A percentile compares a stretch with the other conserved stretches of the same genome.
Conservation (phyloP, 1,284 basidiomycete species). For the Fomes fomentarius region DNA sequence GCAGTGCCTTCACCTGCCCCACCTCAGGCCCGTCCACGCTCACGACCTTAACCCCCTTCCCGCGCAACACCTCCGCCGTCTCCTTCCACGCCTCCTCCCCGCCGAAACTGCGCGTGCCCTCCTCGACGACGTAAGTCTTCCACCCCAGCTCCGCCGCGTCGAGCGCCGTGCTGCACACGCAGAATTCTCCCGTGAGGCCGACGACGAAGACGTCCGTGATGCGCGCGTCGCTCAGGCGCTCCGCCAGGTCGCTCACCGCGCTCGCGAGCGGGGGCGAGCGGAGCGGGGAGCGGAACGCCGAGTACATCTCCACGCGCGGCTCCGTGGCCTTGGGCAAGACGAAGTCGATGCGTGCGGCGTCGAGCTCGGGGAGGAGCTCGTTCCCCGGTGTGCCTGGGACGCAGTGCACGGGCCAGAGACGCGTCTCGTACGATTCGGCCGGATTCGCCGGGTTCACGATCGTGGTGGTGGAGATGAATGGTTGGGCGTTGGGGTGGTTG, state of each 20-base stretch:
- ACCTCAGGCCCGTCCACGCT: constrained; percentile 29
- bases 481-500: constrained; percentile 43
- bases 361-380: constrained; percentile 44
- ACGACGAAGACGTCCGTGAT: constrained; percentile 52
- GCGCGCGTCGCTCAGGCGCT: constrained; percentile 36
- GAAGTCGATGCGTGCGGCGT: constrained; percentile 33
- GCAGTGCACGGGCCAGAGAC: constrained; percentile 68
- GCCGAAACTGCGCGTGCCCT: constrained; percentile 39
- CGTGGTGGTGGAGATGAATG: constrained; percentile 44
- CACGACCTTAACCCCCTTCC: constrained; percentile 31
- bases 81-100: constrained; percentile 30
- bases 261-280: constrained; percentile 36
- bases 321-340: constrained; percentile 40
- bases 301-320: constrained; percentile 56
- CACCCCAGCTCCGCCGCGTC: constrained; percentile 48
- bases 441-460: constrained; percentile 37
- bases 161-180: constrained; percentile 48
- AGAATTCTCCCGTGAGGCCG: constrained; percentile 68
- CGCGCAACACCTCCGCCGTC: constrained; percentile 26
- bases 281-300: constrained; percentile 44
- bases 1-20: constrained; percentile 22
- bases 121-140: constrained; percentile 40
- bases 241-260: constrained; percentile 38
- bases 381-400: constrained; percentile 47
- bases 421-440: constrained; percentile 41